These are phyloP conservation scores for Clavariopsis aquatica DNA, from an alignment of 495 filamentous ascomycete species.

Conservation along the genomic window DNA sequence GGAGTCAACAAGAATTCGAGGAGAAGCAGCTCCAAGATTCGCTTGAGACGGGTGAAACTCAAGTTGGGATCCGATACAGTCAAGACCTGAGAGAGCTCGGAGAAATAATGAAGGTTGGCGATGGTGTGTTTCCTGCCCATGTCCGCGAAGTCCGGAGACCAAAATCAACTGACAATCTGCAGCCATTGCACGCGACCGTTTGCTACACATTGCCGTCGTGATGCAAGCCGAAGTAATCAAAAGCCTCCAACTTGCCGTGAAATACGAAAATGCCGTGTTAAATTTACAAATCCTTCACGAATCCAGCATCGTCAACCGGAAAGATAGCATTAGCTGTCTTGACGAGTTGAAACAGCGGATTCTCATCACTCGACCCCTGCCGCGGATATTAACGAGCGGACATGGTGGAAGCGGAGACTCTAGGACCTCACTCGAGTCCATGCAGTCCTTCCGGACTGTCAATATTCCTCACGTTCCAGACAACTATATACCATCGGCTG, in stretches of 20 bases:
- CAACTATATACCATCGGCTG: slow-evolving; percentile 19
- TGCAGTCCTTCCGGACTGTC: slow-evolving; percentile 18
- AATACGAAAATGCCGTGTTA: slow-evolving; percentile 43
- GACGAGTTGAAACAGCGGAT: slow-evolving; percentile 47
- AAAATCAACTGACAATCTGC: slow-evolving; percentile 11
- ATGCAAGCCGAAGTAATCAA: slow-evolving; percentile 50
- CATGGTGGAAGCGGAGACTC: background rate
- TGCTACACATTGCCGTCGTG: slow-evolving; percentile 52
- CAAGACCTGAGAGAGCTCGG: slow-evolving; percentile 30
- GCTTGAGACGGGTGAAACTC: slow-evolving; percentile 29
- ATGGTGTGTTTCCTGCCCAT: slow-evolving; percentile 41
- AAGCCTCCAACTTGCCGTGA: slow-evolving; percentile 47
- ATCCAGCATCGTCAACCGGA: slow-evolving; percentile 43
- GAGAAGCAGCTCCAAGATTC: slow-evolving; percentile 38
- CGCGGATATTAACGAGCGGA: slow-evolving; percentile 15
- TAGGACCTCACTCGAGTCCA: slow-evolving; percentile 17
- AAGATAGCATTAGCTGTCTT: slow-evolving; percentile 40
- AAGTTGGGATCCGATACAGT: slow-evolving; percentile 25
- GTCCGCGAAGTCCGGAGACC: slow-evolving; percentile 19
- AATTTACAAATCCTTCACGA: slow-evolving; percentile 48
- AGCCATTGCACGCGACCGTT: slow-evolving; percentile 40
- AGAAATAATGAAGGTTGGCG: slow-evolving; percentile 40
- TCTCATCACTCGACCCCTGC: slow-evolving; percentile 28
- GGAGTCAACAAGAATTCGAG: slow-evolving; percentile 38
- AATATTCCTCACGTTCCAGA: slow-evolving; percentile 6